phyloP scores from a whole-genome alignment of 2,329 filamentous ascomycete species.

The Apiospora saccharicola region DNA sequence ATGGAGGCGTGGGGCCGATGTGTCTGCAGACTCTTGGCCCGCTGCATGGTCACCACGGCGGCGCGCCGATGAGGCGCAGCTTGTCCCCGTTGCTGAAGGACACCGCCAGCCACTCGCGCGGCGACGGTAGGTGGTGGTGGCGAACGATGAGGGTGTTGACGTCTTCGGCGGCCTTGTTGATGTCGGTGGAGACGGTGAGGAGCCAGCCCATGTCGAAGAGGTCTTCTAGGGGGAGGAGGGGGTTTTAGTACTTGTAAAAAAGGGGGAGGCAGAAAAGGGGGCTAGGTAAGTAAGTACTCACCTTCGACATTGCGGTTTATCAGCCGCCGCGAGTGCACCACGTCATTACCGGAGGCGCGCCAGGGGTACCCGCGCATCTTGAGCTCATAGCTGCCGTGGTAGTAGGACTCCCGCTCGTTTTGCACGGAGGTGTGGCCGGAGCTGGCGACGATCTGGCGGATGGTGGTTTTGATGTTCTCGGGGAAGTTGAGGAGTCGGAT shows the following conservation, averaged over 20 bases:
- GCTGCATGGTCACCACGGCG: neutral
- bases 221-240: neutral
- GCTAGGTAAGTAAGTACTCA: neutral
- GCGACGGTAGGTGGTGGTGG: neutral
- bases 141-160: neutral
- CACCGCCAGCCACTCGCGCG: neutral
- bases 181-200: neutral
- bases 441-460: neutral
- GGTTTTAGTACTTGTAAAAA: neutral
- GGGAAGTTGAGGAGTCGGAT: neutral
- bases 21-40: neutral
- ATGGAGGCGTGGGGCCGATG: neutral
- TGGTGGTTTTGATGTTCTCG: neutral
- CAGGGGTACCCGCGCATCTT: neutral
- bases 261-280: too few relatives aligned
- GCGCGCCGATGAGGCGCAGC: neutral
- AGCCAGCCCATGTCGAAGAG: neutral
- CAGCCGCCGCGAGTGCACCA: neutral
- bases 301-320: neutral
- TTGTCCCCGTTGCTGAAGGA: neutral
- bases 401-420: neutral
- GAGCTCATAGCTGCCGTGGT: neutral
- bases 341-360: neutral
- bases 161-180: neutral
- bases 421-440: neutral